Evolutionary conservation across 1,284 basidiomycete species (phyloP), one percentile per base, ranked within the genome.

Genomic region (Pseudomicrostroma phylloplanum): DNA sequence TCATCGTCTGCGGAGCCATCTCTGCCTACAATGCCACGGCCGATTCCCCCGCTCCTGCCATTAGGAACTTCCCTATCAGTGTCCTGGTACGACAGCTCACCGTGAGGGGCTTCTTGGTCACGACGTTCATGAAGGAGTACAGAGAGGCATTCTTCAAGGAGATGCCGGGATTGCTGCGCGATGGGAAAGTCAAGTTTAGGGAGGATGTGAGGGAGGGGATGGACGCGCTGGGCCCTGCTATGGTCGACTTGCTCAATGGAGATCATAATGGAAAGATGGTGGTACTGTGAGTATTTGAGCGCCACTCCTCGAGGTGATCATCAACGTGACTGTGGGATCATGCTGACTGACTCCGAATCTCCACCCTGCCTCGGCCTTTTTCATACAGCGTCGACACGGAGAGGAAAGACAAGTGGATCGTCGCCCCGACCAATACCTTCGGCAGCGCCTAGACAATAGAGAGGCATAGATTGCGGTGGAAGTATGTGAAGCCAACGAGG

Each of bases 1-100:
- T 93, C 66, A 86, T 85, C n/a, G 79, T 92, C 21, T 78, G 87
- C 68, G 88, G 88, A 61, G 89, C 89, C 54, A 93, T 96, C 66
- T 64, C 67, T 53, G 79, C 80, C 53, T 80, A 79, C 72, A 81
- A 80, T 21, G 46, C 65, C 67, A 72, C 55, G 66, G 70, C 19
- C 67, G 71, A 26, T 73, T 75, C 0, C 67, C 76, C 39, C 80
- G 80, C 11, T 65, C 13, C 57, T 25, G 12, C 40, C n/a, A 17
- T 48, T 9, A 26, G 8, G 15, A 23, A 21, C 7, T 42, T 57
- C 56, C 41, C 30, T 23, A 23, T 12, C 11, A 12, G 80, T 80
- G 40, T 86, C 86, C 77, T 60, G 4, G 7, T 26, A 6, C 26
- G 9, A 13, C 43, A 36, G 6, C 56, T 51, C 13, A 42, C 54